A percentile compares a stretch with the other conserved stretches of the same genome.
These are phyloP conservation scores for Moricandia moricandioides DNA, from an alignment of 345 rosid genomes.

Conservation along the genomic window DNA sequence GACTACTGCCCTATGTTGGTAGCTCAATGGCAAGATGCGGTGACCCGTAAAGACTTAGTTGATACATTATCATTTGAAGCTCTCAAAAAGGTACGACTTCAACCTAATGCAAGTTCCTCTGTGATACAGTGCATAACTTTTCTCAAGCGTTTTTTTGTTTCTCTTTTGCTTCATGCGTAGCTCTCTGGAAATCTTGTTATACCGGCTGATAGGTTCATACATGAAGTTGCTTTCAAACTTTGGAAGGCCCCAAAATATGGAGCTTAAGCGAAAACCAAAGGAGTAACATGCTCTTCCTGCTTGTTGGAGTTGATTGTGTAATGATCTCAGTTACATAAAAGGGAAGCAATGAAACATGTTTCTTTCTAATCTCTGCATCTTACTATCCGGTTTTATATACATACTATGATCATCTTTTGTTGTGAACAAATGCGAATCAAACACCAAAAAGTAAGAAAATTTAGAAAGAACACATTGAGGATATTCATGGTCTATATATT, in stretches of 20 bases:
- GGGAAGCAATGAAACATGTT: slow-evolving; percentile 3
- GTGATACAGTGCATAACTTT: not conserved
- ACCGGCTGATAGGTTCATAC: slow-evolving; percentile 87
- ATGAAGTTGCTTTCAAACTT: slow-evolving; percentile 91
- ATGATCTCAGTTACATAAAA: slow-evolving; percentile 9
- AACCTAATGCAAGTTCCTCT: not conserved
- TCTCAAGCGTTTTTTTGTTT: not conserved
- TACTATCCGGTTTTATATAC: not conserved
- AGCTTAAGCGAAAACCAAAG: slow-evolving; percentile 41
- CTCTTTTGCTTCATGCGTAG: slow-evolving; percentile 34
- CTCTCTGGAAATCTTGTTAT: slow-evolving; percentile 68
- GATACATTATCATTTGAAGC: slow-evolving; percentile 63
- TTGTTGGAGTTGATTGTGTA: slow-evolving; percentile 18
- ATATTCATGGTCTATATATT: not conserved
- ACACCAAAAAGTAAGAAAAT: not conserved
- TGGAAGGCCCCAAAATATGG: slow-evolving; percentile 99
- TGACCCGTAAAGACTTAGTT: slow-evolving; percentile 77
- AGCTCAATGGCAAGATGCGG: slow-evolving; percentile 86
- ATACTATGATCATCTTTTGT: not conserved
- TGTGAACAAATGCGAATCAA: not conserved
- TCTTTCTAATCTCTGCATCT: not conserved
- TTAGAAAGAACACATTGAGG: not conserved
- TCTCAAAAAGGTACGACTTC: slow-evolving; percentile 56
- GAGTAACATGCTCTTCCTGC: not conserved
- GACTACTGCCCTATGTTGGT: slow-evolving; percentile 77